Percentiles rank a stretch among this genome's conserved stretches.
These are phyloP conservation scores for Piper longum DNA, from an alignment of 164 flowering plant species.

Conservation along the genomic window DNA sequence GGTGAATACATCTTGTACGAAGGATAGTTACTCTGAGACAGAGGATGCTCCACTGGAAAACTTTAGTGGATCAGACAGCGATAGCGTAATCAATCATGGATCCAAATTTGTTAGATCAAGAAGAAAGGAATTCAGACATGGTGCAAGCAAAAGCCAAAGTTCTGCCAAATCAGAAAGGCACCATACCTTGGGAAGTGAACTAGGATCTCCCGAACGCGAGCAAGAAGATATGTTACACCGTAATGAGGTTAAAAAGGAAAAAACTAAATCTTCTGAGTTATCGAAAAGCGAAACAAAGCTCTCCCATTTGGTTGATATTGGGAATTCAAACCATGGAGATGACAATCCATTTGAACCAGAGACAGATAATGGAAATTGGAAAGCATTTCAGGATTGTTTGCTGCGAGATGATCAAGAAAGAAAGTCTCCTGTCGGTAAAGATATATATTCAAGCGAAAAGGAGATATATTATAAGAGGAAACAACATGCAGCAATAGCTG, in stretches of 20 bases:
- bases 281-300: too few species aligned
- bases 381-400: constrained; percentile 77
- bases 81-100: constrained; percentile 20
- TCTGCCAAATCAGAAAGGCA: constrained; percentile 47
- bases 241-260: constrained; percentile 16
- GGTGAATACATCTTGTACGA: constrained; percentile 51
- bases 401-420: constrained; percentile 41
- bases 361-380: constrained; percentile 63
- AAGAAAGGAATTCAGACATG: constrained; percentile 48
- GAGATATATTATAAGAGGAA: constrained; percentile 21
- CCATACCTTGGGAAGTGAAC: constrained; percentile 30
- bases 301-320: too few species aligned
- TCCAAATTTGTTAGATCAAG: constrained; percentile 33
- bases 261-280: constrained; percentile 10
- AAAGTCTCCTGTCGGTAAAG: constrained; percentile 10
- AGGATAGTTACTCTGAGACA: constrained; percentile 33
- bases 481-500: too few species aligned
- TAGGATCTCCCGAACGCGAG: constrained; percentile 39
- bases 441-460: constrained; percentile 47
- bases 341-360: constrained; percentile 21
- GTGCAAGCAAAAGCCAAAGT: constrained; percentile 78
- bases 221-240: constrained; percentile 11
- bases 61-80: constrained; percentile 24
- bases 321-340: constrained; percentile 10
- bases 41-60: constrained; percentile 34